phyloP scores from a whole-genome alignment of 2,329 filamentous ascomycete species.

The Phialophora expanda region DNA sequence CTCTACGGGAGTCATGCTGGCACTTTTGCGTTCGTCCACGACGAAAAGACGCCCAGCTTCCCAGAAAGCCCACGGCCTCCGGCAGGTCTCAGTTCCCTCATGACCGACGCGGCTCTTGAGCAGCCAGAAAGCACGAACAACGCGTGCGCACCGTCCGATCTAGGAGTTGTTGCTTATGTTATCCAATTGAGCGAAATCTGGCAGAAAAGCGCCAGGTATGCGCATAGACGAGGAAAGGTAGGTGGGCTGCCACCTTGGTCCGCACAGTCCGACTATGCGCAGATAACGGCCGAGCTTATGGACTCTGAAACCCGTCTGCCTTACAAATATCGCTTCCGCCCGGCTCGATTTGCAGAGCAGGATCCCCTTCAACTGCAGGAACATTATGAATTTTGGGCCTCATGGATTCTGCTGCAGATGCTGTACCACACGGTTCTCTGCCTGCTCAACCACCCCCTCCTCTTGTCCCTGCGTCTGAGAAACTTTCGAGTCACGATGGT shows the following conservation, averaged over 20 bases:
- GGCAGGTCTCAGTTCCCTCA: conserved; percentile 26
- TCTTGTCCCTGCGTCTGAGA: conserved; percentile 59
- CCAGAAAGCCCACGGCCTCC: conserved; percentile 28
- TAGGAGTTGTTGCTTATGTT: conserved; percentile 55
- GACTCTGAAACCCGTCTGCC: conserved; percentile 60
- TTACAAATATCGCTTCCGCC: conserved; percentile 57
- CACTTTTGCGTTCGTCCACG: conserved; percentile 24
- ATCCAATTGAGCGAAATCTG: conserved; percentile 56
- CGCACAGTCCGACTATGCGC: conserved; percentile 58
- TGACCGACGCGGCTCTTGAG: conserved; percentile 28
- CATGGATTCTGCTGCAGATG: conserved; percentile 60
- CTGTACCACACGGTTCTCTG: conserved; percentile 60
- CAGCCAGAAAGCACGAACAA: conserved; percentile 23
- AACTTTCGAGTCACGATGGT: conserved; percentile 57
- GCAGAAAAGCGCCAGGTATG: conserved; percentile 56
- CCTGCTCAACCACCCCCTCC: conserved; percentile 60
- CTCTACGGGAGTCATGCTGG: conserved; percentile 47
- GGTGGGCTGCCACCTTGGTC: conserved; percentile 56
- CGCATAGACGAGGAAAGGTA: conserved; percentile 52
- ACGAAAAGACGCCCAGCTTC: conserved; percentile 28
- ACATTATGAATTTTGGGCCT: conserved; percentile 59
- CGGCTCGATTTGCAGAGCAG: conserved; percentile 54
- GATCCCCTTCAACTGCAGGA: conserved; percentile 51
- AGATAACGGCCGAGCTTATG: conserved; percentile 58
- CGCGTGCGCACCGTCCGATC: conserved; percentile 22